These are phyloP conservation scores for Herpetospermum pedunculosum DNA, from an alignment of 306 rosid genomes.

Conservation along the genomic window DNA sequence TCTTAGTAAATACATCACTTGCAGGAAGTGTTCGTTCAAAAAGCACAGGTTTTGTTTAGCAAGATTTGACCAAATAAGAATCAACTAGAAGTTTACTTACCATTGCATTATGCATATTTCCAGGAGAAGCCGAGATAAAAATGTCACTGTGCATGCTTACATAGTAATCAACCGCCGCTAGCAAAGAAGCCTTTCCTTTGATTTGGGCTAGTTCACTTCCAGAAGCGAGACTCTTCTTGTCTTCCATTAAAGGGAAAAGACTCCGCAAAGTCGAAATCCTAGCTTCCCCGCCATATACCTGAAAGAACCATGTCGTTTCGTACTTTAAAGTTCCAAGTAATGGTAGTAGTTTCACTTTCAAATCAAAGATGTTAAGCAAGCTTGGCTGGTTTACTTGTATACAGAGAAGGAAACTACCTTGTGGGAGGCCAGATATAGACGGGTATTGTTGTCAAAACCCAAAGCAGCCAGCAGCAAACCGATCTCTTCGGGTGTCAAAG, in stretches of 20 bases:
- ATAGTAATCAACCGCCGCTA: slow-evolving; percentile 93
- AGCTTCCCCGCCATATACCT: slow-evolving; percentile 96
- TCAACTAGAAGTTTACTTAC: slow-evolving; percentile 37
- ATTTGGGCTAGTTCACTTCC: slow-evolving; percentile 53
- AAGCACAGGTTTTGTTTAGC: neutral
- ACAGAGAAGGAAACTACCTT: slow-evolving; percentile 43
- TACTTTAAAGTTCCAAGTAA: neutral
- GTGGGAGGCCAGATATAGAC: slow-evolving; percentile 94
- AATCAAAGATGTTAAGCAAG: neutral
- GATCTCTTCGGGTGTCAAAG: slow-evolving; percentile 93
- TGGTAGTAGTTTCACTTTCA: neutral
- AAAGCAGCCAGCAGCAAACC: slow-evolving; percentile 84
- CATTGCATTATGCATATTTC: slow-evolving; percentile 99
- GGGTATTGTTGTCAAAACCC: slow-evolving; percentile 88
- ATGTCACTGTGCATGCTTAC: slow-evolving; percentile 84
- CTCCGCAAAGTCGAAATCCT: slow-evolving; percentile 63
- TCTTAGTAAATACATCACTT: neutral
- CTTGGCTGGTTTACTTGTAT: neutral
- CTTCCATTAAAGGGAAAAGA: slow-evolving; percentile 83
- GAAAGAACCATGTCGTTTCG: slow-evolving; percentile 9
- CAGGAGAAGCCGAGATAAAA: slow-evolving; percentile 96
- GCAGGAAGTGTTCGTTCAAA: neutral
- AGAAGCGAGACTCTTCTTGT: slow-evolving; percentile 84
- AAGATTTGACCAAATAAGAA: slow-evolving; percentile 8
- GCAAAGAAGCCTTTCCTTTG: slow-evolving; percentile 87